phyloP scores from a whole-genome alignment of 257 asterid genomes.

The Solanum pinnatisectum region DNA sequence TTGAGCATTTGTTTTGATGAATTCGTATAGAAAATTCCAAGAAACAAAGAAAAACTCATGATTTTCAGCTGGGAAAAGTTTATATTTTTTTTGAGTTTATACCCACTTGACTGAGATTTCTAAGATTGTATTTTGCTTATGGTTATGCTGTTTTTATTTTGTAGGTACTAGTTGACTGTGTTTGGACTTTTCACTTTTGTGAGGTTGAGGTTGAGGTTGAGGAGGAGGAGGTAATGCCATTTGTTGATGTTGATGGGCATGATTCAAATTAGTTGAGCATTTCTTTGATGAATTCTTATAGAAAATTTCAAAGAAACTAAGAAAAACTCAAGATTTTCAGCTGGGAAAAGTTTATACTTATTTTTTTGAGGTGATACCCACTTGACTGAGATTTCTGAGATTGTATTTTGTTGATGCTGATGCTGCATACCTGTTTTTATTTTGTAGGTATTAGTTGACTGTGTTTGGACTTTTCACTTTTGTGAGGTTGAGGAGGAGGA shows the following conservation, averaged over 20 bases:
- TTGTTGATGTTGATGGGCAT: not conserved
- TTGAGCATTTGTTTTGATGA: not conserved
- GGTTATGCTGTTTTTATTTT: not conserved
- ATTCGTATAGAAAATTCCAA: not conserved
- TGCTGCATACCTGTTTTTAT: not conserved
- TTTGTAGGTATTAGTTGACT: not conserved
- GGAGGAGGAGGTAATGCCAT: no score
- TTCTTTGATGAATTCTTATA: not conserved
- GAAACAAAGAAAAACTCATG: not conserved
- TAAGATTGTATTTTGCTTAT: not conserved
- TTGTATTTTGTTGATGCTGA: not conserved
- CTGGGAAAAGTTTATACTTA: not conserved
- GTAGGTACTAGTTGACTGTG: not conserved
- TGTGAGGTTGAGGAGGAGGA: not conserved
- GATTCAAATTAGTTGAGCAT: not conserved
- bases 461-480: not conserved
- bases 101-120: not conserved
- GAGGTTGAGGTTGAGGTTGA: not conserved
- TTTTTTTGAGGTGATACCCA: not conserved
- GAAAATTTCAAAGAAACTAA: not conserved
- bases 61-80: not conserved
- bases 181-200: not conserved
- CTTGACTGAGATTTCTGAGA: not conserved
- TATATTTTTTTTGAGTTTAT: not conserved
- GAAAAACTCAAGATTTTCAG: not conserved